A percentile compares a stretch with the other conserved stretches of the same genome.
phyloP scores from a whole-genome alignment of 179 eudicot genomes.

The Silene vulgaris region DNA sequence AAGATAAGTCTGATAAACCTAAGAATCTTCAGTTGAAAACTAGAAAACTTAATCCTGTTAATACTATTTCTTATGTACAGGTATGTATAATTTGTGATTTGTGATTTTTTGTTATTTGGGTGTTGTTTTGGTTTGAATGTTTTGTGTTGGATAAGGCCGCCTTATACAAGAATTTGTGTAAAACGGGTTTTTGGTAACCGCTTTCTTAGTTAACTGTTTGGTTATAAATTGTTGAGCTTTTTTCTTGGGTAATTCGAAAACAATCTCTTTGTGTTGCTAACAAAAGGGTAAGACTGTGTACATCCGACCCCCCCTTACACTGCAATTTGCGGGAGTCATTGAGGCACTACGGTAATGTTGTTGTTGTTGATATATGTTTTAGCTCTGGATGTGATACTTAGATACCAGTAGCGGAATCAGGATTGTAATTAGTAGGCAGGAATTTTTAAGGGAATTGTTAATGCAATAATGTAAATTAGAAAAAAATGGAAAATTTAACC shows the following conservation, averaged over 20 bases:
- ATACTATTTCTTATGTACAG: conserved; percentile 78
- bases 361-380: neutral
- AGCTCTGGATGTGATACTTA: neutral
- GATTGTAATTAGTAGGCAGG: neutral
- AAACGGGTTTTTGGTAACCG: neutral
- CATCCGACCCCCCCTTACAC: too few relatives aligned
- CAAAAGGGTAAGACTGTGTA: too few relatives aligned
- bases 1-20: conserved; percentile 53
- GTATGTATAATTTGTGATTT: conserved; percentile 26
- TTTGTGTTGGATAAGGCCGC: conserved; percentile 12
- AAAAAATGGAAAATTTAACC: neutral
- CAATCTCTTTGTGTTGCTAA: too few relatives aligned
- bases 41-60: conserved; percentile 65
- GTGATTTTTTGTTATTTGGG: neutral
- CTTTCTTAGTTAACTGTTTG: neutral
- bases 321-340: too few relatives aligned
- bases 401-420: neutral
- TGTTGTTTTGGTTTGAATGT: neutral
- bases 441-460: neutral
- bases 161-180: neutral
- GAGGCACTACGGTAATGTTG: too few relatives aligned
- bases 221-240: too few relatives aligned
- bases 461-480: neutral
- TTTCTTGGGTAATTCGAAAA: neutral
- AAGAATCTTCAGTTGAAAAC: conserved; percentile 50